Conservation (phyloP, 1,284 basidiomycete genomes). For the Sanghuangporus weigelae region DNA sequence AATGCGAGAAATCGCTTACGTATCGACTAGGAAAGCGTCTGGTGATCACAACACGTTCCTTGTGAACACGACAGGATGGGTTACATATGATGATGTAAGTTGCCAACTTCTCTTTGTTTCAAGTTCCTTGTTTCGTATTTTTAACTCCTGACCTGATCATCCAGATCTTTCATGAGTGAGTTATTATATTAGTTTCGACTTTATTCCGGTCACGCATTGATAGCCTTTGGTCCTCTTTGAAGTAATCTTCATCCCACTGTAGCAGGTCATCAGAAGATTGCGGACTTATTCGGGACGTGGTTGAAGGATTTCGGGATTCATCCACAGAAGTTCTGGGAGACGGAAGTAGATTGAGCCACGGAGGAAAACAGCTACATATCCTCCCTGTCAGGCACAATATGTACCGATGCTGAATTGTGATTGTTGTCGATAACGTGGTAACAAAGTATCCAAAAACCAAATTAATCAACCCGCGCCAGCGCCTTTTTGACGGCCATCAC, state of each 20-base stretch:
- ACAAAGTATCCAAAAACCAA: too few species aligned
- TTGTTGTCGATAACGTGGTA: too few species aligned
- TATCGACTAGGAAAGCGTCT: slow-evolving; percentile 26
- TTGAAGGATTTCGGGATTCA: slow-evolving; percentile 39
- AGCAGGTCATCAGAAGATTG: slow-evolving; percentile 44
- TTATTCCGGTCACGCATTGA: too few species aligned
- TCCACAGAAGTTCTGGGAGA: slow-evolving; percentile 28
- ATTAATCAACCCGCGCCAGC: too few species aligned
- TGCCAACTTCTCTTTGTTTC: too few species aligned
- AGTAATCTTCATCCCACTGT: slow-evolving; percentile 48
- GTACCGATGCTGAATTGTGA: too few species aligned
- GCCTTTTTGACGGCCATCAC: too few species aligned
- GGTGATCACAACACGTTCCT: slow-evolving; percentile 48
- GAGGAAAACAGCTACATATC: too few species aligned
- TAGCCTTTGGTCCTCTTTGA: neutral
- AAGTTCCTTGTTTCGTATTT: too few species aligned
- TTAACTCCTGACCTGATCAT: neutral
- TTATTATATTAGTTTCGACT: too few species aligned
- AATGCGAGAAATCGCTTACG: neutral
- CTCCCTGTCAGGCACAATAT: too few species aligned
- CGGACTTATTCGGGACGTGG: slow-evolving; percentile 40
- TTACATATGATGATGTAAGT: slow-evolving; percentile 39
- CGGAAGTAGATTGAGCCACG: slow-evolving; percentile 9
- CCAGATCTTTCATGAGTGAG: slow-evolving; percentile 40
- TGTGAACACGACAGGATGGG: slow-evolving; percentile 56